Evolutionary conservation across 2,329 filamentous ascomycete species (phyloP).

Genomic region (Fusarium sp.): DNA sequence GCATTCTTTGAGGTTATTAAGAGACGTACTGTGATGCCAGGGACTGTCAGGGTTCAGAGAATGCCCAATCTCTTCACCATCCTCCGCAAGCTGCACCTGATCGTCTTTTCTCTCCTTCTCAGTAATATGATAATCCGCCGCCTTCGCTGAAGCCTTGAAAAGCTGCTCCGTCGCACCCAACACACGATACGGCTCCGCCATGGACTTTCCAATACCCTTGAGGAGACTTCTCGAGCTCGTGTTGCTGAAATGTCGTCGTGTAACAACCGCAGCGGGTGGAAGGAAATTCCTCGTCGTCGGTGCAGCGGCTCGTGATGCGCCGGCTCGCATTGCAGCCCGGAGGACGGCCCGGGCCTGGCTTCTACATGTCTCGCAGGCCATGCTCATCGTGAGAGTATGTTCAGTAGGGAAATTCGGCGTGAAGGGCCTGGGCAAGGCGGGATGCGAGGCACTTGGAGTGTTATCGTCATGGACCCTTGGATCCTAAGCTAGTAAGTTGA

Average conservation of each 20-base stretch:
- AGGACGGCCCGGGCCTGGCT: conserved; percentile 54
- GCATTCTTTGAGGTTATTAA: not conserved
- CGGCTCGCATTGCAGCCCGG: conserved; percentile 46
- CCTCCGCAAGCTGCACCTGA: conserved; percentile 74
- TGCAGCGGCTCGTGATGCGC: conserved; percentile 40
- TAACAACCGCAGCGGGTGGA: conserved; percentile 14
- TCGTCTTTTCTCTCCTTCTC: conserved; percentile 71
- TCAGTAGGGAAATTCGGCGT: not conserved
- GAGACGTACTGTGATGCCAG: conserved; percentile 79
- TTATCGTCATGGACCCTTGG: conserved; percentile 44
- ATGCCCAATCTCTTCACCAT: conserved; percentile 82
- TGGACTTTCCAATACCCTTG: conserved; percentile 46
- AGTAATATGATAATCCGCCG: conserved; percentile 81
- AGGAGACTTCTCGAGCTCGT: conserved; percentile 48
- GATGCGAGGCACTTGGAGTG: conserved; percentile 18
- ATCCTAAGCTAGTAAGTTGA: not conserved
- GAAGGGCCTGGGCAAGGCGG: conserved; percentile 6
- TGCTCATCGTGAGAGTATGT: conserved; percentile 13
- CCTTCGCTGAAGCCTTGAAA: conserved; percentile 76
- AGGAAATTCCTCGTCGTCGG: conserved; percentile 34
- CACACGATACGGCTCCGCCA: conserved; percentile 71
- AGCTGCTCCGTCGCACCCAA: conserved; percentile 82
- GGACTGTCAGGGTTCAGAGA: conserved; percentile 45
- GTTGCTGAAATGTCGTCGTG: conserved; percentile 50
- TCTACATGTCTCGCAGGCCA: conserved; percentile 62